phyloP scores from a whole-genome alignment of 768 basidiomycete genomes.

The Leccinum arenicola region DNA sequence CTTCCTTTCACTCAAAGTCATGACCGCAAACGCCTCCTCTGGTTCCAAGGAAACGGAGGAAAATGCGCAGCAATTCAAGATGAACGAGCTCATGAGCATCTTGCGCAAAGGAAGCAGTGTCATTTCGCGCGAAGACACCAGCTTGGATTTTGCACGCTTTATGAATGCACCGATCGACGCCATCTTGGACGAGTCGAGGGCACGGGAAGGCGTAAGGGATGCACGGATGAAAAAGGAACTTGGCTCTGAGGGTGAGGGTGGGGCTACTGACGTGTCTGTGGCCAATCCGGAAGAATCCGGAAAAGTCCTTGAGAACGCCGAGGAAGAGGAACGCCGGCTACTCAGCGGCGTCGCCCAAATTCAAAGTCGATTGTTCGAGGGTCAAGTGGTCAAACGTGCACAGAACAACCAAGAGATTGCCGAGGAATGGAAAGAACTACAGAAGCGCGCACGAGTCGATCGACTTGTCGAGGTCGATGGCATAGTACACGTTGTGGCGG shows the following conservation, averaged over 20 bases:
- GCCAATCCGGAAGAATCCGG: slow-evolving; percentile 22
- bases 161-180: slow-evolving; percentile 41
- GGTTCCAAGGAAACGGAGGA: slow-evolving; percentile 23
- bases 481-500: slow-evolving; percentile 30
- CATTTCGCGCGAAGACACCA: slow-evolving; percentile 37
- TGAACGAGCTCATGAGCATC: slow-evolving; percentile 51
- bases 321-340: slow-evolving; percentile 51
- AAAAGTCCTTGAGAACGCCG: slow-evolving; percentile 39
- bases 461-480: slow-evolving; percentile 40
- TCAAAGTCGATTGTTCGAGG: slow-evolving; percentile 57
- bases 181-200: slow-evolving; percentile 45
- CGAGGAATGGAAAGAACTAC: slow-evolving; percentile 43
- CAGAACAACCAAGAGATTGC: slow-evolving; percentile 43
- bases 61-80: slow-evolving; percentile 33
- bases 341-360: slow-evolving; percentile 59
- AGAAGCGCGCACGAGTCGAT: slow-evolving; percentile 42
- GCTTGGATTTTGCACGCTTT: slow-evolving; percentile 44
- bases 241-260: slow-evolving; percentile 8
- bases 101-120: slow-evolving; percentile 58
- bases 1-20: slow-evolving; percentile 62
- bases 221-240: slow-evolving; percentile 45
- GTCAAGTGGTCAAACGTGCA: slow-evolving; percentile 35
- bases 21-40: slow-evolving; percentile 31
- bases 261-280: not conserved
- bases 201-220: slow-evolving; percentile 41